Conservation (phyloP, 768 basidiomycete genomes). For the Tricholoma sp. region DNA sequence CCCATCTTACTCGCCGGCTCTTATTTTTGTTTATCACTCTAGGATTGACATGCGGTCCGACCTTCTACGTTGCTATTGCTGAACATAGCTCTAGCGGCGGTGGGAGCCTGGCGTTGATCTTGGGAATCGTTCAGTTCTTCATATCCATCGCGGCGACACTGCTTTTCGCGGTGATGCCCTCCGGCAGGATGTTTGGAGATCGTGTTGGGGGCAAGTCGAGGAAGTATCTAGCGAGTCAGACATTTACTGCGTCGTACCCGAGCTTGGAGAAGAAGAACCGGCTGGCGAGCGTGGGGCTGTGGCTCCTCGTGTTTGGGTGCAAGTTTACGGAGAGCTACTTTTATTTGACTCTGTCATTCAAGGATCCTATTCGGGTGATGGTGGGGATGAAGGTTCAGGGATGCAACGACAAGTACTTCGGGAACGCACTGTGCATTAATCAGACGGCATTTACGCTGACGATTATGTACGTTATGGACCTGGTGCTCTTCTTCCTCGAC, state of each 20-base stretch:
- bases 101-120: constrained; percentile 78
- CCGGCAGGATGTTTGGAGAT: constrained; percentile 98
- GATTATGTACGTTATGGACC: constrained; percentile 99
- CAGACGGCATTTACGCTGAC: constrained; percentile 94
- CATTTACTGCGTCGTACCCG: constrained; percentile 96
- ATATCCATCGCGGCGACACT: constrained; percentile 84
- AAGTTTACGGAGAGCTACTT: constrained; percentile 98
- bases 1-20: constrained; percentile 88
- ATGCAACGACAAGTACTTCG: constrained; percentile 85
- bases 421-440: constrained; percentile 77
- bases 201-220: constrained; percentile 91
- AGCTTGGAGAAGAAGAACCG: constrained; percentile 56
- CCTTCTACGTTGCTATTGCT: constrained; percentile 89
- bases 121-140: constrained; percentile 95
- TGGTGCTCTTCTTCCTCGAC: constrained; percentile 96
- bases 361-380: constrained; percentile 91
- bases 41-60: constrained; percentile 87
- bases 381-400: constrained; percentile 93
- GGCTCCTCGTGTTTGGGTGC: constrained; percentile 93
- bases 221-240: constrained; percentile 97
- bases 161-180: constrained; percentile 88
- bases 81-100: constrained; percentile 50
- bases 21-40: constrained; percentile 88
- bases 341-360: constrained; percentile 93
- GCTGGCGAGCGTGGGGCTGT: constrained; percentile 74